Base-by-base conservation (phyloP, 352 stramenopile genomes). In the Pythium apleroticum region DNA sequence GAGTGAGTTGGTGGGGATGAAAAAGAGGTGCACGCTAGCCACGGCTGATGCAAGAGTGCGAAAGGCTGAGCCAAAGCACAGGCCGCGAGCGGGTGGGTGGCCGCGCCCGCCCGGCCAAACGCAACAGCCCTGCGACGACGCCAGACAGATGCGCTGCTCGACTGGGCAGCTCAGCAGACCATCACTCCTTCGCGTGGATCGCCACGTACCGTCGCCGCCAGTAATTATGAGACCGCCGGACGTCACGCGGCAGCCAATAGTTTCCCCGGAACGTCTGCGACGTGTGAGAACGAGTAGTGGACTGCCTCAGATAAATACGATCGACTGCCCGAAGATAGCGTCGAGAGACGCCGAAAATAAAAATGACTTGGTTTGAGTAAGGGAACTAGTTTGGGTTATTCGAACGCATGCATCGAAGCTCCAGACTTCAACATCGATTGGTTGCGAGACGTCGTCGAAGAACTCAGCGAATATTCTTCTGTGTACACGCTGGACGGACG, bases 371-470 rank as follows among this genome's bases (percentile, higher is more conserved):
- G 20, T 14, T 1, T 14, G 15, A 43, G 24, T 35, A 41, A 27
- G 24, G 5, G 4, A 4, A 14, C 39, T 58, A 63, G 1, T 68
- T 68, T 68, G 30, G 61, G 61, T 35, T 58, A 52, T 65, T 61
- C 57, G 41, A 70, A 58, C 11, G 9, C 20, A 60, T 43, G 48
- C 41, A 53, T 55, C 48, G 53, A 72, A 62, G n/a, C 27, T 19
- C 20, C 35, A 31, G 52, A 43, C 62, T 67, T 67, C 58, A 56
- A 58, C 48, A 57, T 59, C 33, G 27, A 55, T 41, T 46, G 31
- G 28, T 49, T 49, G 41, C 41, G 41, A 49, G 41, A 49, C 41
- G 41, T 25, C 41, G 41, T 49, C 17, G 41, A 49, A 49, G 41
- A 49, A 49, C 41, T 49, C 41, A 49, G 41, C 41, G 41, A 25